phyloP scores from a whole-genome alignment of 1,284 basidiomycete genomes.

The Lignosus rhinocerotis region DNA sequence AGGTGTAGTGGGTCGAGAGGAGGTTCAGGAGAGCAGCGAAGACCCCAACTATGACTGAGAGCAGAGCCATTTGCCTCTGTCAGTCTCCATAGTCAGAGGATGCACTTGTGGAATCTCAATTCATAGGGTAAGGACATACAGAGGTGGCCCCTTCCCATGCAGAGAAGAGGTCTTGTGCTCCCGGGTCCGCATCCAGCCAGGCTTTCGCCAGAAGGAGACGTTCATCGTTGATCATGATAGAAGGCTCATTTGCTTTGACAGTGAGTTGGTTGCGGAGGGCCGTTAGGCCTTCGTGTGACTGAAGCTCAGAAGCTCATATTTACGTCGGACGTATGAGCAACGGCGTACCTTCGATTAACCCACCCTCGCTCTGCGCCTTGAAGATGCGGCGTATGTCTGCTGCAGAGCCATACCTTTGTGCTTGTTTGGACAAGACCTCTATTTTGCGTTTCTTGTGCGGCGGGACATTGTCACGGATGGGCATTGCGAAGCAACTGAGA shows the following conservation, averaged over 20 bases:
- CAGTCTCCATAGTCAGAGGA: not conserved
- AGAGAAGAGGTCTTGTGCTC: conserved; percentile 60
- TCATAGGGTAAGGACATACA: conserved; percentile 36
- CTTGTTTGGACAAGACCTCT: conserved; percentile 18
- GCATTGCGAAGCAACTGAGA: conserved; percentile 1
- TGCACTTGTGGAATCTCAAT: not conserved
- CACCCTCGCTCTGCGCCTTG: conserved; percentile 28
- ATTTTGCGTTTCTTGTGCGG: conserved; percentile 16
- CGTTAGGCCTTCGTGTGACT: conserved; percentile 27
- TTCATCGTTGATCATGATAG: conserved; percentile 53
- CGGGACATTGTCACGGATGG: conserved; percentile 7
- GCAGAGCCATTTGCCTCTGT: conserved; percentile 47
- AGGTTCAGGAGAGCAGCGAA: conserved; percentile 58
- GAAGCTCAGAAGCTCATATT: conserved; percentile 1
- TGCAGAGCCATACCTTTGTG: conserved; percentile 25
- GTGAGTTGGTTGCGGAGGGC: conserved; percentile 55
- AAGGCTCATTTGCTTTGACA: conserved; percentile 42
- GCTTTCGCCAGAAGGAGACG: conserved; percentile 56
- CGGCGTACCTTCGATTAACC: conserved; percentile 30
- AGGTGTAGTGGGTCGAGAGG: conserved; percentile 63
- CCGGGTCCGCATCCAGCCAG: conserved; percentile 60
- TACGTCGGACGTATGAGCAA: not conserved
- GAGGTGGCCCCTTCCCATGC: conserved; percentile 56
- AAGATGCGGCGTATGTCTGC: conserved; percentile 32
- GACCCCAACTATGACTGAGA: conserved; percentile 50